A percentile compares a stretch with the other conserved stretches of the same genome.
Evolutionary conservation across 2,329 filamentous ascomycete genomes (phyloP).

Genomic region (Byssochlamys sp.): DNA sequence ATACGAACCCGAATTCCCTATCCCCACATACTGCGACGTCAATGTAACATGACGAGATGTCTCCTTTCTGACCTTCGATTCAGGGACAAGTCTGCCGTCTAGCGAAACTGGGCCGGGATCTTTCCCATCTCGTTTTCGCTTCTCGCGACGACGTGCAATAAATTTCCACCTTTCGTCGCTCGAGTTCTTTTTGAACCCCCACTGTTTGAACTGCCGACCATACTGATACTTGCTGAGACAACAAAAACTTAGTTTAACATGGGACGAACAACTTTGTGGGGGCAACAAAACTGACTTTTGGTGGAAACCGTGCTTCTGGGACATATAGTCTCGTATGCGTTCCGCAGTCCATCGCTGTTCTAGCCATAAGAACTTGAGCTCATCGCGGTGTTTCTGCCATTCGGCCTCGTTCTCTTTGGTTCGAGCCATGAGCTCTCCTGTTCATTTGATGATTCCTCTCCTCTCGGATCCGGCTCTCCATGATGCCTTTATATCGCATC

Average conservation of each 20-base stretch:
- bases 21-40: slow-evolving; percentile 5
- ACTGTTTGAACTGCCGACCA: slow-evolving; percentile 15
- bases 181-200: slow-evolving; percentile 17
- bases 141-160: slow-evolving; percentile 9
- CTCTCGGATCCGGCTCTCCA: too few species aligned
- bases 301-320: slow-evolving; percentile 5
- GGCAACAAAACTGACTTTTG: slow-evolving; percentile 5
- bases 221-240: slow-evolving; percentile 13
- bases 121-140: slow-evolving; percentile 11
- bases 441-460: too few species aligned
- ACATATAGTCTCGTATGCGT: slow-evolving; percentile 8
- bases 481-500: too few species aligned
- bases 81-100: slow-evolving; percentile 6
- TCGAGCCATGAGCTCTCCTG: slow-evolving; percentile 3
- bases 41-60: slow-evolving; percentile 9
- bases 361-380: slow-evolving; percentile 7
- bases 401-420: slow-evolving; percentile 4
- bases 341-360: slow-evolving; percentile 6
- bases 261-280: not conserved
- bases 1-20: slow-evolving; percentile 5
- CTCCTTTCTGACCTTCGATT: slow-evolving; percentile 14
- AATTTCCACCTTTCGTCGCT: slow-evolving; percentile 12
- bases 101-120: slow-evolving; percentile 8
- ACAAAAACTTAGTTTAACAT: not conserved
- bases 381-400: slow-evolving; percentile 6